Evolutionary conservation across 768 basidiomycete genomes (phyloP), one percentile per base, ranked within the genome.

Genomic region (Lactarius hatsudake): DNA sequence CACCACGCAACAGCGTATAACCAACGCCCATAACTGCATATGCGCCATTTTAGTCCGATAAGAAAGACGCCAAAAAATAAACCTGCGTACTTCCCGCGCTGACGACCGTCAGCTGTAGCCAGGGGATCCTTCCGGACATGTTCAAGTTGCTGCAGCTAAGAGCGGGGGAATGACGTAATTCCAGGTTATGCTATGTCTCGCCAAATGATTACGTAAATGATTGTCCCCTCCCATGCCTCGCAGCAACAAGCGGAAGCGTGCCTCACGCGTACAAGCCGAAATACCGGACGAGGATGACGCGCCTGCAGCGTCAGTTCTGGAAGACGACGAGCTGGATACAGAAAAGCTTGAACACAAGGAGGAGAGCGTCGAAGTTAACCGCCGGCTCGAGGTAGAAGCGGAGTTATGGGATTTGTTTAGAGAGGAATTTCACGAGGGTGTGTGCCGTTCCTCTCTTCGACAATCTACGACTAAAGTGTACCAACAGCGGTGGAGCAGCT

Each of bases 11-110:
- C 64, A 76, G 65, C 17, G 70, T 56, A 59, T 76, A 78, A 23
- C 77, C 77, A 38, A 73, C n/a, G n/a, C 74, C 74, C 45, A 78
- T 74, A 61, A 78, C 77, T 78, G 55, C 34, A 12, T 36, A 64
- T 55, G 23, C 1, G 20, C 43, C 30, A 62, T 30, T 42, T 26
- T 38, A 30, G 9, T 45, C 20, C 6, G n/a, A 55, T 26, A 23
- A 26, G 26, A 51, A 20, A n/a, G 26, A 1, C 36, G 15, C 7
- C 4, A 10, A 30, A 1, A 28, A 56, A 62, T 26, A 32, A 54
- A 13, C 15, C 13, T 42, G 48, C 77, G 63, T 70, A 78, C 77
- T 68, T 68, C 76, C 77, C 15, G 70, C 68, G 34, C 68, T 73
- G 15, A 67, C 69, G 15, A 75, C 51, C 36, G 74, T 70, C 61